Evolutionary conservation across 805 yeast genomes (phyloP).

Genomic region (Candida chauliodis): DNA sequence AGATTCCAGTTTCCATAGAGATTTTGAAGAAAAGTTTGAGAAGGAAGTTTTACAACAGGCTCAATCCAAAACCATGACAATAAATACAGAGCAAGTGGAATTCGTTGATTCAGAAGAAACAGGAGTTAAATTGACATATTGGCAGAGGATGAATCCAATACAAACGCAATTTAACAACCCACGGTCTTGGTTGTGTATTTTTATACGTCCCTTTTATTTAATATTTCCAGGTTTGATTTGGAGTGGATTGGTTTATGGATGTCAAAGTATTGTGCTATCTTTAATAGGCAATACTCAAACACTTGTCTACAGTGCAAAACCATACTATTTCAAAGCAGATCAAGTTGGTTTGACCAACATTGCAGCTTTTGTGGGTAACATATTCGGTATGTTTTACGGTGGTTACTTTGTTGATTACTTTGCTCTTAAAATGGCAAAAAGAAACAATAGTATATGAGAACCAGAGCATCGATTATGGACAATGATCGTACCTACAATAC

Average conservation of each 20-base stretch:
- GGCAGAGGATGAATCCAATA: slow-evolving; percentile 1
- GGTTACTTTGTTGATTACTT: slow-evolving; percentile 42
- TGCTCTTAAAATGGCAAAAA: slow-evolving; percentile 21
- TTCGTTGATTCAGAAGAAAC: neutral
- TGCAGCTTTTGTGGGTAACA: slow-evolving; percentile 39
- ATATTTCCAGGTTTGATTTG: slow-evolving; percentile 21
- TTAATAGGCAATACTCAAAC: slow-evolving; percentile 43
- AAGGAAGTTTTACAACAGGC: neutral
- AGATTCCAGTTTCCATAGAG: slow-evolving; percentile 40
- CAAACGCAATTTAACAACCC: slow-evolving; percentile 5
- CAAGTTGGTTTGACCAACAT: slow-evolving; percentile 43
- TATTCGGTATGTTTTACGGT: slow-evolving; percentile 44
- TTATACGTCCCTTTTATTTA: neutral
- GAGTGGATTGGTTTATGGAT: slow-evolving; percentile 47
- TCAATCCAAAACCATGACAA: neutral
- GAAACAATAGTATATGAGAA: slow-evolving; percentile 29
- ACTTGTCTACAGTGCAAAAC: slow-evolving; percentile 30
- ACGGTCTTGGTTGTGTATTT: slow-evolving; percentile 5
- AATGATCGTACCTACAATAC: slow-evolving; percentile 33
- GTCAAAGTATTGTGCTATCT: slow-evolving; percentile 49
- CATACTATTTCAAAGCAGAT: slow-evolving; percentile 37
- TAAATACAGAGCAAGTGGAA: neutral
- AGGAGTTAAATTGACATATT: neutral
- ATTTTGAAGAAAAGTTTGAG: slow-evolving; percentile 1
- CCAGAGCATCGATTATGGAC: slow-evolving; percentile 27